Percentiles rank a stretch among this genome's conserved stretches.
Evolutionary conservation across 495 filamentous ascomycete genomes (phyloP).

Genomic region (Neurospora discreta): DNA sequence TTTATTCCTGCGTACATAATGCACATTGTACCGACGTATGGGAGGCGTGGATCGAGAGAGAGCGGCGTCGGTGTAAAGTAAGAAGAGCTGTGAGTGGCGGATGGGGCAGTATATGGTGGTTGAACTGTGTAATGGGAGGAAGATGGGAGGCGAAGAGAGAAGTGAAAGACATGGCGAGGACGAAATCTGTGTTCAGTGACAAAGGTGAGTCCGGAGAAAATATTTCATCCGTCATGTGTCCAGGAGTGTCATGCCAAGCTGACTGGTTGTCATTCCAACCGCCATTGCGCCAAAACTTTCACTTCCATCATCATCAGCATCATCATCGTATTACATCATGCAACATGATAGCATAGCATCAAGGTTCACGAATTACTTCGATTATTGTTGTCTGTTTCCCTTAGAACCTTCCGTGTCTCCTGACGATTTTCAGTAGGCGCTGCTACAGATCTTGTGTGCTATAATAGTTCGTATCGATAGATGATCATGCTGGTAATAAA

Average conservation of each 20-base stretch:
- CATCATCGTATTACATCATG: background rate
- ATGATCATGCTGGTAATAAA: too few species aligned
- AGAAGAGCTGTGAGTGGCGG: background rate
- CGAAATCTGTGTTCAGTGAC: background rate
- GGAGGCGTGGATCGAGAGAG: background rate
- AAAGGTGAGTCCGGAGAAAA: background rate
- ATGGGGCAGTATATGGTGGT: background rate
- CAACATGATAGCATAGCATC: background rate
- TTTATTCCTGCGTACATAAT: background rate
- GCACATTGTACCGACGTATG: background rate
- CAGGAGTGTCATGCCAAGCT: background rate
- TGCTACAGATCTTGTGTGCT: background rate
- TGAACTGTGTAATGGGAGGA: background rate
- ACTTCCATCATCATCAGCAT: too few species aligned
- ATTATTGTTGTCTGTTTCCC: background rate
- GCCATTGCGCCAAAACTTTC: background rate
- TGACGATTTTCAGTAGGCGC: background rate
- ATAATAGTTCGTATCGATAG: background rate
- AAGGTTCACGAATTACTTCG: background rate
- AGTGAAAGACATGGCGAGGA: too few species aligned
- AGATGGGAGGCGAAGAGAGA: background rate
- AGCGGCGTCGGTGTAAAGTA: background rate
- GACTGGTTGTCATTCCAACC: background rate
- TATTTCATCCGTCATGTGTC: background rate
- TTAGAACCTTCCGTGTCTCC: background rate